These are phyloP conservation scores for Beauveria sp. DNA, from an alignment of 2,329 filamentous ascomycete genomes.

Conservation along the genomic window DNA sequence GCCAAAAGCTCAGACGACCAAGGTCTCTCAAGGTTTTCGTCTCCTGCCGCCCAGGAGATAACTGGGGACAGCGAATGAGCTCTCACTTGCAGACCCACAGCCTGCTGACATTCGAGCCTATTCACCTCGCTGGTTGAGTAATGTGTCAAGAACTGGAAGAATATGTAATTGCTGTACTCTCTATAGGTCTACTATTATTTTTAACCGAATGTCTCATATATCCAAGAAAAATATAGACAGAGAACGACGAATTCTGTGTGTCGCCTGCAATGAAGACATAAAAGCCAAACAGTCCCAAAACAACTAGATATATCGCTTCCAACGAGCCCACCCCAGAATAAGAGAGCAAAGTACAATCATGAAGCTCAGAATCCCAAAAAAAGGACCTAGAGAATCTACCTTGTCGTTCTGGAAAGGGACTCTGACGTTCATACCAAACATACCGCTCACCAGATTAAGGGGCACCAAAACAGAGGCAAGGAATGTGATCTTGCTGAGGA, in stretches of 20 bases:
- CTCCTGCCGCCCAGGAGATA: not conserved
- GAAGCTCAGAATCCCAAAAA: constrained; percentile 42
- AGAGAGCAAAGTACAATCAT: constrained; percentile 47
- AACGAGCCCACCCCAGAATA: constrained; percentile 39
- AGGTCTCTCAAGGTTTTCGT: not conserved
- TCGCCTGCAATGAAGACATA: not conserved
- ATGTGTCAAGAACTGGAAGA: not conserved
- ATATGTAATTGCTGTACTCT: not conserved
- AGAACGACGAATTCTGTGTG: not conserved
- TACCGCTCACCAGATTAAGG: constrained; percentile 81
- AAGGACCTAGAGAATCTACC: constrained; percentile 45
- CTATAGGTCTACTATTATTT: not conserved
- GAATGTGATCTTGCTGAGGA: constrained; percentile 90
- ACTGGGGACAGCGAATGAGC: constrained; percentile 2
- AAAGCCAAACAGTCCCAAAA: not conserved
- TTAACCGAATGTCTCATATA: not conserved
- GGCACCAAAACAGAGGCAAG: constrained; percentile 94
- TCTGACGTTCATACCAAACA: constrained; percentile 81
- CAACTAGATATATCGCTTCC: constrained; percentile 37
- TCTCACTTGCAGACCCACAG: not conserved
- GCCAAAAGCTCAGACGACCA: not conserved
- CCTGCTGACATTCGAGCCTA: not conserved
- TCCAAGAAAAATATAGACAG: not conserved
- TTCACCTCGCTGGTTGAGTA: not conserved
- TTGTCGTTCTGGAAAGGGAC: constrained; percentile 54